Percentiles rank a stretch among this genome's conserved stretches.
Conservation (phyloP, 192 early-diverging fungal species). For the Obelidium mucronatum region DNA sequence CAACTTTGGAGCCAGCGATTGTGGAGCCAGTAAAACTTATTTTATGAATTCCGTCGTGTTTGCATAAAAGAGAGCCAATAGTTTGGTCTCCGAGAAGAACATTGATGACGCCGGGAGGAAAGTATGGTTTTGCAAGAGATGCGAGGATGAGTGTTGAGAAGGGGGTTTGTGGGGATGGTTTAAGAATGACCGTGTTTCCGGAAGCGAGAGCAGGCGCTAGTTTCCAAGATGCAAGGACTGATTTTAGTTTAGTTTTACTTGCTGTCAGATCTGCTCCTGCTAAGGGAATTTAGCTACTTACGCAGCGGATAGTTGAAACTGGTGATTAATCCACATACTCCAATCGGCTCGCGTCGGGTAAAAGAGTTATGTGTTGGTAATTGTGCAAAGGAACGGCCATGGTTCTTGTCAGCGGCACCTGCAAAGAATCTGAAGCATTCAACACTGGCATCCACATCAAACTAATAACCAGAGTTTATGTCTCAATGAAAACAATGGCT, state of each 20-base stretch:
- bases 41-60: conserved; percentile 43
- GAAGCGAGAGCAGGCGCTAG: conserved; percentile 74
- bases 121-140: conserved; percentile 36
- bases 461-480: too few relatives aligned
- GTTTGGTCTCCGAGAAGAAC: conserved; percentile 49
- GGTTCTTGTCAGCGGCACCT: conserved; percentile 47
- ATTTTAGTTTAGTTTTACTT: not conserved
- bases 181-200: conserved; percentile 77
- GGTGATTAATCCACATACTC: conserved; percentile 55
- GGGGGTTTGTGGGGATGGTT: conserved; percentile 69
- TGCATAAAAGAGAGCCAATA: conserved; percentile 43
- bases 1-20: conserved; percentile 37
- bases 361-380: not conserved
- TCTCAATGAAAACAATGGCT: too few relatives aligned
- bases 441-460: conserved; percentile 33
- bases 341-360: conserved; percentile 42
- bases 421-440: conserved; percentile 38
- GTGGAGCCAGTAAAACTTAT: conserved; percentile 53
- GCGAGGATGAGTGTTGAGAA: conserved; percentile 43
- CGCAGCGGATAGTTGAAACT: conserved; percentile 72
- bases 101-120: conserved; percentile 57
- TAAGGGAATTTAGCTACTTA: not conserved
- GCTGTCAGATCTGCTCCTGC: not conserved
- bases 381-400: conserved; percentile 38
- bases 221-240: conserved; percentile 71